Conservation (phyloP, 2,329 filamentous ascomycete genomes). For the Pezicula radicicola region DNA sequence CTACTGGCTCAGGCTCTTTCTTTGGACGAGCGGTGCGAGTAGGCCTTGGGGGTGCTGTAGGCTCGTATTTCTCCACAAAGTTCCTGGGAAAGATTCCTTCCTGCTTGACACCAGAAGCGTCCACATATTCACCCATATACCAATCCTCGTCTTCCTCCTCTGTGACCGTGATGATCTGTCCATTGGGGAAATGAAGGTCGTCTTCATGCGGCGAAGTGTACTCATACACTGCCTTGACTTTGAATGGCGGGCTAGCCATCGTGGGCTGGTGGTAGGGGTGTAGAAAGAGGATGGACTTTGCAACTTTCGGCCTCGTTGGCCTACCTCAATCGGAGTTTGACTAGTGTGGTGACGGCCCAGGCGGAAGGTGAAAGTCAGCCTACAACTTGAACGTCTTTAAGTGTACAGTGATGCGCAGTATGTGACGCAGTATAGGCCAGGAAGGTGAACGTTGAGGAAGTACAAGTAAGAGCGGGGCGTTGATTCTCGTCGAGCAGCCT, state of each 20-base stretch:
- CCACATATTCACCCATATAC: conserved; percentile 86
- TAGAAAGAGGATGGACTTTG: conserved; percentile 23
- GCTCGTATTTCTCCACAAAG: conserved; percentile 96
- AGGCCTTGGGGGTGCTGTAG: conserved; percentile 83
- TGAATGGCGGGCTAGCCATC: conserved; percentile 75
- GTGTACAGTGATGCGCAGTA: conserved; percentile 4
- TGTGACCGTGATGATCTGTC: conserved; percentile 91
- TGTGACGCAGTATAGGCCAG: conserved; percentile 16
- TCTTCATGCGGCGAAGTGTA: conserved; percentile 92
- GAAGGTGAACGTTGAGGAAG: conserved; percentile 8
- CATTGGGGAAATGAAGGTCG: conserved; percentile 81
- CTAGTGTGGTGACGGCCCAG: conserved; percentile 18
- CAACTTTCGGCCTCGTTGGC: conserved; percentile 11
- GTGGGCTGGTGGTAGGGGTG: conserved; percentile 30
- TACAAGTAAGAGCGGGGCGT: conserved; percentile 18
- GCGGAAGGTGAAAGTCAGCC: conserved; percentile 5
- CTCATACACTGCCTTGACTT: conserved; percentile 94
- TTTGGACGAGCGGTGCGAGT: conserved; percentile 66
- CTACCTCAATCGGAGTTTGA: conserved; percentile 7
- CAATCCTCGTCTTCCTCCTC: conserved; percentile 92
- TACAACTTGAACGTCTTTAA: background rate
- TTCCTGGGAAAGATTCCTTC: conserved; percentile 93
- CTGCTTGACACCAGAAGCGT: conserved; percentile 69
- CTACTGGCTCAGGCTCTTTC: conserved; percentile 40
- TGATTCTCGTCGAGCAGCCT: conserved; percentile 20